Evolutionary conservation across 1,284 basidiomycete species (phyloP), one percentile per base, ranked within the genome.

Genomic region (Gymnopus androsaceus): DNA sequence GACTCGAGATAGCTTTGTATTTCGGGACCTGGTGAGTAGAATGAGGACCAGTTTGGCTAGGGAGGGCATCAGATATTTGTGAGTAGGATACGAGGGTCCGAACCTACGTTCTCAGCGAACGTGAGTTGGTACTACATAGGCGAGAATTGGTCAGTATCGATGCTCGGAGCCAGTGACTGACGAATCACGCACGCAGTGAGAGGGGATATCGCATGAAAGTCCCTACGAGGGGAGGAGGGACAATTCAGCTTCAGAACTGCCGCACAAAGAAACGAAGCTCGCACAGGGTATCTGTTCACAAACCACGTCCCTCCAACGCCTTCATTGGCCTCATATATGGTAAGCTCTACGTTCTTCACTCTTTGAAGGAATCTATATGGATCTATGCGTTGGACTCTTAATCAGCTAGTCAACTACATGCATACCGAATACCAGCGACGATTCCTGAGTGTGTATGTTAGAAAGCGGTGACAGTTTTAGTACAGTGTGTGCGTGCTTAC

Each of bases 291-390:
- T 54, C 62, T 70, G 57, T 75, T 75, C 1, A 61, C 60, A 55
- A 67, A 72, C 84, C 84, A 87, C 1, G 83, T 80, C 3, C 85
- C 85, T 14, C 84, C 85, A 17, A 87, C 70, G 1, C 78, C 81
- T 3, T 74, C 71, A 56, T 80, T 78, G 59, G 81, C 80, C 49
- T 87, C 84, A 61, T 85, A 87, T n/a, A 87, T 79, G 1, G 75
- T 77, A 7, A 87, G 63, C 19, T 83, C 70, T 6, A 84, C 61
- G 55, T 85, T 84, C 44, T 75, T 72, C 14, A 85, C 71, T 46
- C 72, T 72, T 67, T 85, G 84, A 5, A 76, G 72, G 58, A 85
- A 80, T 31, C 83, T 83, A 50, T 36, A 38, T 12, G 33, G 41
- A 28, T 14, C 23, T 17, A n/a, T n/a, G n/a, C n/a, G n/a, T n/a